Evolutionary conservation across 768 basidiomycete species (phyloP), one percentile per base, ranked within the genome.

Genomic region (Galerina sulciceps): DNA sequence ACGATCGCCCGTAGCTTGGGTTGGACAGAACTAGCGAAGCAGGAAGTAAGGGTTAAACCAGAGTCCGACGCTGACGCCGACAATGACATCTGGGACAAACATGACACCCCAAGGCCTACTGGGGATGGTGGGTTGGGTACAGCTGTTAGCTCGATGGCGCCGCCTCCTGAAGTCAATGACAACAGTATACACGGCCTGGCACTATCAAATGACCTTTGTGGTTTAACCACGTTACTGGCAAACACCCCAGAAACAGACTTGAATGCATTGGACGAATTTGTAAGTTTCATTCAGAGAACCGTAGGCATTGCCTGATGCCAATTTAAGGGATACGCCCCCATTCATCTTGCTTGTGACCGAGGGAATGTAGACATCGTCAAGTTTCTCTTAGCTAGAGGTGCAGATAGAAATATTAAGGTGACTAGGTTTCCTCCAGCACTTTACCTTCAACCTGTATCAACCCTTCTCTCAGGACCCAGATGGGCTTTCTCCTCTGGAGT

Each of bases 341-440:
- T 97, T 17, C 95, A 97, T 65, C 79, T 96, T 0, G 94, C 95
- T 4, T 85, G 88, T 23, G 95, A 97, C 71, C 79, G 94, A 67
- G 95, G 95, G 1, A 80, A 86, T 65, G 54, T 76, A 6, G 76
- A 78, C 0, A 74, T 84, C 2, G 89, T 90, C 1, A 73, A 79
- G 61, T 55, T 86, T 4, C 72, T 97, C 40, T 68, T 95, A 17
- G 64, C 76, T 18, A 75, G 78, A 50, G 93, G 91, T 4, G 94
- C 89, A 5, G 85, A 93, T 64, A 70, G 66, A 43, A 71, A 73
- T 34, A 73, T 90, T 43, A 87, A 89, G 82, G 94, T 92, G 47
- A 46, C n/a, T 37, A 18, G n/a, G 20, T 49, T 17, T 20, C 10
- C 8, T 58, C 17, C 40, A 18, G 15, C 6, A 41, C 1, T 45